Evolutionary conservation across 768 basidiomycete species (phyloP).

Genomic region (Collybiopsis confluens): DNA sequence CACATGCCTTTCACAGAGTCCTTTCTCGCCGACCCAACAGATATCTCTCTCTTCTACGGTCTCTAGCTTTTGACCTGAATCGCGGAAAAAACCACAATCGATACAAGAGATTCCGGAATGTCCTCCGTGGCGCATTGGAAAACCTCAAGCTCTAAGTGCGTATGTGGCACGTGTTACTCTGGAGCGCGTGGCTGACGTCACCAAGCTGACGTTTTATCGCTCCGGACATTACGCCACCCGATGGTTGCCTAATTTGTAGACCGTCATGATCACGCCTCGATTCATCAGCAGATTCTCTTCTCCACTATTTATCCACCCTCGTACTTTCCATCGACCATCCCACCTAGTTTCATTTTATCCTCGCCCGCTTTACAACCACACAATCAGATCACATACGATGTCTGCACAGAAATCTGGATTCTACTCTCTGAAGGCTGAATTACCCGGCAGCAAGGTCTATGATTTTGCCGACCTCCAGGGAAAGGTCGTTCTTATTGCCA

Average conservation of each 20-base stretch:
- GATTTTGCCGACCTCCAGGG: constrained; percentile 70
- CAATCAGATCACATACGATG: constrained; percentile 16
- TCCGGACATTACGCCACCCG: background rate
- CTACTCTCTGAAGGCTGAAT: constrained; percentile 65
- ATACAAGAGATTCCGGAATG: constrained; percentile 41
- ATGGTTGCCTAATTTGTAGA: too few relatives aligned
- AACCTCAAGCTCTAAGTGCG: background rate
- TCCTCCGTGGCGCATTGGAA: background rate
- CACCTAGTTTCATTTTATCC: background rate
- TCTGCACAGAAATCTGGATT: constrained; percentile 38
- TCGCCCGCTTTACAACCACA: constrained; percentile 9
- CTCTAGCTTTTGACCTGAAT: constrained; percentile 47
- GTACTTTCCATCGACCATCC: background rate
- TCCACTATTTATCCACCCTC: too few relatives aligned
- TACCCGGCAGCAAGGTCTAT: constrained; percentile 49
- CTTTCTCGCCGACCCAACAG: constrained; percentile 48
- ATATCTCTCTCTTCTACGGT: constrained; percentile 43
- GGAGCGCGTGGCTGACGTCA: background rate
- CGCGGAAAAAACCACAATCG: constrained; percentile 42
- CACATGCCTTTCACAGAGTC: constrained; percentile 71
- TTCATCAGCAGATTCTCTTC: background rate
- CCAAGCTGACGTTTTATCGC: background rate
- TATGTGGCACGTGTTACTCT: too few relatives aligned
- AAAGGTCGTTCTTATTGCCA: constrained; percentile 76
- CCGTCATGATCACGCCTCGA: background rate